These are phyloP conservation scores for Barbarea vulgaris DNA, from an alignment of 345 rosid species.

Conservation along the genomic window DNA sequence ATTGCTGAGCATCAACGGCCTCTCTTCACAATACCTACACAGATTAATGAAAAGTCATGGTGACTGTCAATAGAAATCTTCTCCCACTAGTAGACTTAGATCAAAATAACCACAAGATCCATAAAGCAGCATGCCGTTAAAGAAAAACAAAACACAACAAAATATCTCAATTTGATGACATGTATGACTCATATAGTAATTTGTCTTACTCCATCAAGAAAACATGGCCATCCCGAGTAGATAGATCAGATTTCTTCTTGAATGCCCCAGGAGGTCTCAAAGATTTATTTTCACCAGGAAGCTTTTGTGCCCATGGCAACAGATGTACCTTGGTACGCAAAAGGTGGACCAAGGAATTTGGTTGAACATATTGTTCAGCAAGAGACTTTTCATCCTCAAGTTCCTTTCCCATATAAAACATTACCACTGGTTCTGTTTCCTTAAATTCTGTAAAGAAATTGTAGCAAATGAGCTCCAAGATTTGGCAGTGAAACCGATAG, in stretches of 20 bases:
- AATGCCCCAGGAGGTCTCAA: constrained; percentile 97
- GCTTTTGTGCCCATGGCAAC: constrained; percentile 83
- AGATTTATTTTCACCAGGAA: constrained; percentile 89
- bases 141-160: background rate
- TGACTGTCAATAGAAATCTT: constrained; percentile 1
- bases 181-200: background rate
- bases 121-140: constrained; percentile 5
- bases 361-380: constrained; percentile 76
- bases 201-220: constrained; percentile 90
- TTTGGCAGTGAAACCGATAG: constrained; percentile 13
- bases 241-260: constrained; percentile 97
- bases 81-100: constrained; percentile 3
- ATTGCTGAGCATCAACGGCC: constrained; percentile 83
- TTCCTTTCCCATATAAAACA: constrained; percentile 83
- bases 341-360: constrained; percentile 89
- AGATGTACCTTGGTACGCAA: constrained; percentile 80
- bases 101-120: constrained; percentile 6
- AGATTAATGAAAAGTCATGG: constrained; percentile 3
- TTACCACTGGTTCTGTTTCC: constrained; percentile 76
- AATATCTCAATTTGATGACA: background rate
- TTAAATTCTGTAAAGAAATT: constrained; percentile 69
- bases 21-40: constrained; percentile 92
- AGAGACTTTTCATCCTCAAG: constrained; percentile 85
- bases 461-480: constrained; percentile 23
- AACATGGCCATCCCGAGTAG: constrained; percentile 92